Evolutionary conservation across 2,329 filamentous ascomycete genomes (phyloP), one percentile per base, ranked within the genome.

Genomic region (Pseudocercospora cruenta): DNA sequence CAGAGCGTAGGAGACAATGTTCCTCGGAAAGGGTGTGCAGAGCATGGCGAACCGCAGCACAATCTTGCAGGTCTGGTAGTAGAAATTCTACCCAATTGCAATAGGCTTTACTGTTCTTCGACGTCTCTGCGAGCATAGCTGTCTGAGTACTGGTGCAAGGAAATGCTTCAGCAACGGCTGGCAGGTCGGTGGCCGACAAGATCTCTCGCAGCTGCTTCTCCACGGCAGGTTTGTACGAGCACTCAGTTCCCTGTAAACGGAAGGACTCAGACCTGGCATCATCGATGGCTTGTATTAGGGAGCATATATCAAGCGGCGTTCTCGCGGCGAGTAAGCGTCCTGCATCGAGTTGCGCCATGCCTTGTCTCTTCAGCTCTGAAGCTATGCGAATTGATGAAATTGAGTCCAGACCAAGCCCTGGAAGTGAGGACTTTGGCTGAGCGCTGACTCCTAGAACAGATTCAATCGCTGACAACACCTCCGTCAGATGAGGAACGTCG

Each of bases 91-190:
- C 81, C 82, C 89, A 89, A 71, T 97, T 97, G 79, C 90, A 91
- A 75, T 97, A 97, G 7, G 89, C 84, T 55, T 78, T 79, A 1
- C 82, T 69, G 66, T 89, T 82, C 19, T 81, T 82, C 2, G 83
- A 78, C 0, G 92, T 94, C 79, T 96, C 92, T 0, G 87, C 83
- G 16, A 97, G 82, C 92, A 97, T 96, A 1, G 92, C 89, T 19
- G 85, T 81, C 72, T 97, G 94, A 9, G 95, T 82, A 14, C 88
- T 85, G 3, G 89, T 94, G 75, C 92, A 95, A 4, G 84, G 84
- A 19, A 86, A 73, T 4, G 87, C 76, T 26, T 80, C 78, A 19
- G 80, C 75, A 21, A 79, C 58, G 7, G 58, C 19, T 19, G 63
- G 24, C 16, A 28, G 53, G 8, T 36, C 33, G 12, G 33, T 24